Evolutionary conservation across 306 rosid species (phyloP).

Genomic region (Luffa acutangula): DNA sequence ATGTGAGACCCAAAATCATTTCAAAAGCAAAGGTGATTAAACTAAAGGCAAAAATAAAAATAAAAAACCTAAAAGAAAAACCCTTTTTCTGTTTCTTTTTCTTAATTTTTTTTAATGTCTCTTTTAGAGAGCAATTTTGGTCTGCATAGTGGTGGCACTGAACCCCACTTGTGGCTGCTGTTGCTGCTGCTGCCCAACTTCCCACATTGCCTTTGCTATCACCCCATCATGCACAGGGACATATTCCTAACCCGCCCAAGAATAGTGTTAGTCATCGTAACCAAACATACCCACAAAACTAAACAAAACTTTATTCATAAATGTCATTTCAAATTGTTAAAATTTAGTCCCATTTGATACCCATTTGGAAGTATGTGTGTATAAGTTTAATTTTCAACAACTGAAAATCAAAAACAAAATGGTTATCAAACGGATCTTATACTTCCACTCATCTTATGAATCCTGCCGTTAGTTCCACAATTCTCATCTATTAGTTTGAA

Average conservation of each 20-base stretch:
- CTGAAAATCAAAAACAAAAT: too few relatives aligned
- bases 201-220: conserved; percentile 39
- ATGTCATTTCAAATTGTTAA: too few relatives aligned
- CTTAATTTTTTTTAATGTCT: not conserved
- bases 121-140: conserved; percentile 31
- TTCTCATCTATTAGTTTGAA: too few relatives aligned
- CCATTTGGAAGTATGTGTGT: too few relatives aligned
- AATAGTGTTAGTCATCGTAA: conserved; percentile 5
- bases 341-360: too few relatives aligned
- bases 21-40: conserved; percentile 11
- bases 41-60: not conserved
- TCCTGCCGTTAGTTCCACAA: too few relatives aligned
- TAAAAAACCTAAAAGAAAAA: too few relatives aligned
- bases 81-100: not conserved
- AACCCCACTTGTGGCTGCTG: conserved; percentile 33
- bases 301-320: not conserved
- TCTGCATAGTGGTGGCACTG: conserved; percentile 31
- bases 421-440: too few relatives aligned
- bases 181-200: conserved; percentile 24
- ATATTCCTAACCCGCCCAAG: conserved; percentile 29
- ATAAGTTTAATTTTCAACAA: too few relatives aligned
- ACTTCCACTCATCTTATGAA: too few relatives aligned
- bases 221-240: conserved; percentile 48
- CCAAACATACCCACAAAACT: conserved; percentile 7
- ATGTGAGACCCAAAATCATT: conserved; percentile 24